These are phyloP conservation scores for Microdochium trichocladiopsis DNA, from an alignment of 2,329 filamentous ascomycete genomes.

Conservation along the genomic window DNA sequence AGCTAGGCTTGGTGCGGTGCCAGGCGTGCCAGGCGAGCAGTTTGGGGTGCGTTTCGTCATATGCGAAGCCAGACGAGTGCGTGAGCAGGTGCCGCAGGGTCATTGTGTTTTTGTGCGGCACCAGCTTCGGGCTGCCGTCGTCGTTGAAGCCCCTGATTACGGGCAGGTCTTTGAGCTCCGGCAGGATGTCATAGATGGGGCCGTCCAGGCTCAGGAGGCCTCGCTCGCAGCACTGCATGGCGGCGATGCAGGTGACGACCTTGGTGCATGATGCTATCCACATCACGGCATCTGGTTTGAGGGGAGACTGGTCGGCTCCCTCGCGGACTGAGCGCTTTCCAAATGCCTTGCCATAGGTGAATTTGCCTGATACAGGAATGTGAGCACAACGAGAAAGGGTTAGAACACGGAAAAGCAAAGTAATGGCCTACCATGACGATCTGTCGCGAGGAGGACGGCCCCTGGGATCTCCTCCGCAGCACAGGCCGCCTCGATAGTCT, in stretches of 20 bases:
- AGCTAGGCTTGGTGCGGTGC: conserved; percentile 17
- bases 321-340: conserved; percentile 8
- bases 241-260: conserved; percentile 32
- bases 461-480: conserved; percentile 10
- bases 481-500: conserved; percentile 10
- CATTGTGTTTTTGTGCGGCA: conserved; percentile 26
- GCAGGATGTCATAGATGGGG: conserved; percentile 29
- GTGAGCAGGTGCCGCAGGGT: conserved; percentile 37
- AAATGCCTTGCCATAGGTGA: conserved; percentile 11
- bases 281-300: conserved; percentile 13
- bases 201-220: conserved; percentile 31
- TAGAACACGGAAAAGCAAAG: not conserved
- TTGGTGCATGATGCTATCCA: conserved; percentile 19
- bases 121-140: conserved; percentile 26
- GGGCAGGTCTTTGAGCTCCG: conserved; percentile 28
- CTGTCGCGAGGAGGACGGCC: conserved; percentile 9
- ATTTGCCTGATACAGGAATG: not conserved
- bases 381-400: not conserved
- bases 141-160: conserved; percentile 28
- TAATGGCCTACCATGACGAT: conserved; percentile 6
- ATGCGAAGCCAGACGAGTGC: conserved; percentile 39
- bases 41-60: conserved; percentile 21
- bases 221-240: conserved; percentile 34
- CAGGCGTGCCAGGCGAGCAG: conserved; percentile 11
- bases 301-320: not conserved